Evolutionary conservation across 352 stramenopile species (phyloP).

Genomic region (Phytophthora sp.): DNA sequence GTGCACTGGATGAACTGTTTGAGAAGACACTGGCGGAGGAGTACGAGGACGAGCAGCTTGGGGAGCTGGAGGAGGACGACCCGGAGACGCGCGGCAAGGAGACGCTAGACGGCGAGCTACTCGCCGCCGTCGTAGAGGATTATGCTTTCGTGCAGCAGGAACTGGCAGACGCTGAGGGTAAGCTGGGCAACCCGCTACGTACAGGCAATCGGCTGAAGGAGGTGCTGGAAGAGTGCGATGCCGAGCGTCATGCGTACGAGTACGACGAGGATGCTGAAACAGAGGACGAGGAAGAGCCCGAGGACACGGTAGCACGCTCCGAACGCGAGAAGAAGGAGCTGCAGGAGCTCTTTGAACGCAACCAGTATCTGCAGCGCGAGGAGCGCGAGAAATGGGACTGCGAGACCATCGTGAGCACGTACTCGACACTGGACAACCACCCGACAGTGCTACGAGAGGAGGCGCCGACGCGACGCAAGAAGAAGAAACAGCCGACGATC

Average conservation of each 20-base stretch:
- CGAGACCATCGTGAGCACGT: conserved; percentile 98
- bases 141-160: conserved; percentile 74
- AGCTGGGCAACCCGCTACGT: conserved; percentile 77
- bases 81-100: conserved; percentile 75
- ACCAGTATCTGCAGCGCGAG: conserved; percentile 67
- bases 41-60: conserved; percentile 81
- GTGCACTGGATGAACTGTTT: conserved; percentile 90
- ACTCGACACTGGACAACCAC: conserved; percentile 98
- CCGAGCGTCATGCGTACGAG: conserved; percentile 62
- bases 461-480: conserved; percentile 72
- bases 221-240: conserved; percentile 76
- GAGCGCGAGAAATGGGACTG: conserved; percentile 94
- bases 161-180: conserved; percentile 75
- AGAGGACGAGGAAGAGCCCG: conserved; percentile 54
- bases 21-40: conserved; percentile 85
- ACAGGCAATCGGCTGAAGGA: conserved; percentile 72
- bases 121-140: conserved; percentile 79
- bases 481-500: conserved; percentile 58
- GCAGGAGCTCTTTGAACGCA: conserved; percentile 58
- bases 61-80: conserved; percentile 80
- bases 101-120: conserved; percentile 68
- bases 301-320: conserved; percentile 32
- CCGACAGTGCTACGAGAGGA: conserved; percentile 91
- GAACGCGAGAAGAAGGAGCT: conserved; percentile 48
- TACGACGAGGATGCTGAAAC: conserved; percentile 49